Conservation (phyloP, 2,329 filamentous ascomycete species). For the Thermomyces lanuginosus region DNA sequence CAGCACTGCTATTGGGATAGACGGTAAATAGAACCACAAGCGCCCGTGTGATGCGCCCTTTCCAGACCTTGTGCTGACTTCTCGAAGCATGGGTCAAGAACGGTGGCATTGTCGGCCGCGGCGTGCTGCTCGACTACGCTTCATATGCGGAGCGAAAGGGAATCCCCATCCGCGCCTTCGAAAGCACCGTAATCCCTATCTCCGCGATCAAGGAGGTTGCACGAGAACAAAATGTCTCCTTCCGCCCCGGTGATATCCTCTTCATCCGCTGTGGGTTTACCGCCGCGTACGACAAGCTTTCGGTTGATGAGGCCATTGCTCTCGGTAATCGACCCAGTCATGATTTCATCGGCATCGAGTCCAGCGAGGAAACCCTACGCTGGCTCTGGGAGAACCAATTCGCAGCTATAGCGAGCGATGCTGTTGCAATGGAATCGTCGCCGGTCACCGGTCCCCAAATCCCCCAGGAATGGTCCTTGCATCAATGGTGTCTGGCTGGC, state of each 20-base stretch:
- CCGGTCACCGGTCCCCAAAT: slow-evolving; percentile 13
- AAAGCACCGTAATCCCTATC: slow-evolving; percentile 29
- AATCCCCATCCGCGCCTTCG: slow-evolving; percentile 25
- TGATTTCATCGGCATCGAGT: slow-evolving; percentile 18
- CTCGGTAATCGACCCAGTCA: slow-evolving; percentile 8
- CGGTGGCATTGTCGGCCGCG: slow-evolving; percentile 30
- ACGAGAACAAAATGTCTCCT: slow-evolving; percentile 26
- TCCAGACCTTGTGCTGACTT: background rate
- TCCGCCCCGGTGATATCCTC: slow-evolving; percentile 39
- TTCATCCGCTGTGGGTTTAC: slow-evolving; percentile 40
- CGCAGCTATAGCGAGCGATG: slow-evolving; percentile 19
- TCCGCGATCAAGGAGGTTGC: slow-evolving; percentile 30
- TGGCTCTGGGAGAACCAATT: slow-evolving; percentile 24
- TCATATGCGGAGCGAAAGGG: slow-evolving; percentile 27
- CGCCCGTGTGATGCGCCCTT: background rate
- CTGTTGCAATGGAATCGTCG: slow-evolving; percentile 17
- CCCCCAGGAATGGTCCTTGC: slow-evolving; percentile 12
- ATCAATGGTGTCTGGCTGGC: slow-evolving; percentile 17
- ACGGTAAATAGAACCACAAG: slow-evolving; percentile 11
- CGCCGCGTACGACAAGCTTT: slow-evolving; percentile 26
- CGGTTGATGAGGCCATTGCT: slow-evolving; percentile 15
- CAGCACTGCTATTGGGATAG: slow-evolving; percentile 26
- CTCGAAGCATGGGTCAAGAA: slow-evolving; percentile 20
- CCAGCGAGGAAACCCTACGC: slow-evolving; percentile 15
- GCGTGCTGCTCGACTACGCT: slow-evolving; percentile 33